Evolutionary conservation across 176 grass and related monocot species (phyloP).

Genomic region (Typha latifolia): DNA sequence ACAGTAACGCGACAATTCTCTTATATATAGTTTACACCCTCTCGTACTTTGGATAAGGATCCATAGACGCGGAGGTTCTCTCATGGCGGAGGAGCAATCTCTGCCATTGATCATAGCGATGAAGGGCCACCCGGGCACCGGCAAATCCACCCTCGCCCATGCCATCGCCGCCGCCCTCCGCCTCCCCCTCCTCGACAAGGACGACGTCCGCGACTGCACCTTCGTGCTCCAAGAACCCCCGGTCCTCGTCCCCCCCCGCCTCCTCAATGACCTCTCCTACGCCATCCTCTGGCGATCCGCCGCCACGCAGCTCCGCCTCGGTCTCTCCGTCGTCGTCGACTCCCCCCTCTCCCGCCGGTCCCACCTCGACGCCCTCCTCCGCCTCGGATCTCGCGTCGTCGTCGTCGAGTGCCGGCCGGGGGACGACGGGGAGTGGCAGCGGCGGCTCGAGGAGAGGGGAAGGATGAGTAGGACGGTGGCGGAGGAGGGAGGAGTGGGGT

Average conservation of each 20-base stretch:
- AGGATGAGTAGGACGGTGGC: background rate
- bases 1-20: too few species aligned
- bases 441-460: slow-evolving; percentile 38
- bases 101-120: slow-evolving; percentile 48
- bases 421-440: slow-evolving; percentile 43
- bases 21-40: too few species aligned
- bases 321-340: slow-evolving; percentile 58
- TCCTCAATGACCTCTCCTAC: slow-evolving; percentile 77
- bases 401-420: slow-evolving; percentile 58
- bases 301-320: slow-evolving; percentile 45
- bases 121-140: slow-evolving; percentile 86
- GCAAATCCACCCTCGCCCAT: slow-evolving; percentile 68
- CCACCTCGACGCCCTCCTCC: slow-evolving; percentile 40
- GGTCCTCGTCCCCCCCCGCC: background rate
- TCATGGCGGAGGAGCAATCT: slow-evolving; percentile 3
- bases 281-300: slow-evolving; percentile 46
- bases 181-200: slow-evolving; percentile 78
- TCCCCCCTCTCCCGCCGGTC: slow-evolving; percentile 50
- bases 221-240: slow-evolving; percentile 33
- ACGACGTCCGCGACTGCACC: slow-evolving; percentile 89
- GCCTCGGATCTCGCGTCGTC: slow-evolving; percentile 8
- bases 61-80: background rate
- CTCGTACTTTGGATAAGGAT: background rate
- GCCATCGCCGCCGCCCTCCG: slow-evolving; percentile 37
- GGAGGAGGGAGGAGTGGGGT: slow-evolving; percentile 18